A percentile compares a stretch with the other conserved stretches of the same genome.
Evolutionary conservation across 2,329 filamentous ascomycete genomes (phyloP).

Genomic region (Exophiala aquamarina): DNA sequence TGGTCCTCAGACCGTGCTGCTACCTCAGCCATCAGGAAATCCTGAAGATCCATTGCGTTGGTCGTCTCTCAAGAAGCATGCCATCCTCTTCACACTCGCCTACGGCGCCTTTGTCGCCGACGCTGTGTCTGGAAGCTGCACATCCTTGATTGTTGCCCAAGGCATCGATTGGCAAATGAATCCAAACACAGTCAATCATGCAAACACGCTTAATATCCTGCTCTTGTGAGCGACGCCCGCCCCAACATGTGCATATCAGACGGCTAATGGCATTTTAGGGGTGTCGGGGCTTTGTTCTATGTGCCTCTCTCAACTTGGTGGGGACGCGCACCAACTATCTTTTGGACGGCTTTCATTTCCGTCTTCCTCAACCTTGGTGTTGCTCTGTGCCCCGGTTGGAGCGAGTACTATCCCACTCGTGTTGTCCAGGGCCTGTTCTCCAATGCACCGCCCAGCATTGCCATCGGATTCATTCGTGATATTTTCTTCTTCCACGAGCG

Average conservation of each 20-base stretch:
- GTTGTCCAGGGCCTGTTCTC: constrained; percentile 46
- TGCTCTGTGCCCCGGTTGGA: constrained; percentile 35
- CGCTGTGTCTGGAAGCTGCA: too few relatives aligned
- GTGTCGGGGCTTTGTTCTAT: constrained; percentile 39
- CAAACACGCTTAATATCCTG: too few relatives aligned
- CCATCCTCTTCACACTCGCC: neutral
- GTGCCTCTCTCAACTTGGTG: constrained; percentile 42
- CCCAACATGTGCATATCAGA: too few relatives aligned
- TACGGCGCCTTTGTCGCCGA: too few relatives aligned
- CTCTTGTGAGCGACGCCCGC: too few relatives aligned
- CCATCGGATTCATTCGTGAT: constrained; percentile 43
- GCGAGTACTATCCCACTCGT: constrained; percentile 40
- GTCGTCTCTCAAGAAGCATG: neutral
- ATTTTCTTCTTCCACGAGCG: constrained; percentile 42
- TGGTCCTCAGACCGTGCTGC: neutral
- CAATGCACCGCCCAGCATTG: constrained; percentile 39
- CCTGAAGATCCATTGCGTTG: neutral
- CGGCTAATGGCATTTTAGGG: constrained; percentile 20
- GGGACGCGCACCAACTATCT: constrained; percentile 43
- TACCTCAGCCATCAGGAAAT: neutral
- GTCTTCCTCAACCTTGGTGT: constrained; percentile 38
- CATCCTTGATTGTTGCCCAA: too few relatives aligned
- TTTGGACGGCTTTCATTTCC: constrained; percentile 36
- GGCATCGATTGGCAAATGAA: too few relatives aligned
- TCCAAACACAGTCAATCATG: too few relatives aligned